Conservation (phyloP, 2,329 filamentous ascomycete species). For the Paecilomyces fulvus region DNA sequence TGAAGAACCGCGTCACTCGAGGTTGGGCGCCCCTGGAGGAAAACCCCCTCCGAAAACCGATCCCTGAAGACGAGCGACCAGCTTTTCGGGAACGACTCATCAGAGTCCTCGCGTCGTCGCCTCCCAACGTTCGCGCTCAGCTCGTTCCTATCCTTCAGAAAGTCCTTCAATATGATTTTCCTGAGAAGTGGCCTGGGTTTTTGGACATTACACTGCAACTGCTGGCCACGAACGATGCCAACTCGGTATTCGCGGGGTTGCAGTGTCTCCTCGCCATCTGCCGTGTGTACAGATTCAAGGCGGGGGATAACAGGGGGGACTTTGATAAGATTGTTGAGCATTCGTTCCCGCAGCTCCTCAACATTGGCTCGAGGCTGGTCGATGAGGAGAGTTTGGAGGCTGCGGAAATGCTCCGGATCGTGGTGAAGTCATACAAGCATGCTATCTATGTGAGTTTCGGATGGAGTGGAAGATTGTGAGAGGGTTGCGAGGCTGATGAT, state of each 20-base stretch:
- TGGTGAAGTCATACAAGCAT: conserved; percentile 96
- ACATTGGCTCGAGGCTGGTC: conserved; percentile 80
- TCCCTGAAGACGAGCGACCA: conserved; percentile 81
- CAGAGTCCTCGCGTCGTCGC: conserved; percentile 74
- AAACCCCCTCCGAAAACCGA: conserved; percentile 61
- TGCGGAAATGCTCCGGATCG: conserved; percentile 90
- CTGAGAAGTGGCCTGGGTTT: conserved; percentile 86
- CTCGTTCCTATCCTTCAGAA: conserved; percentile 91
- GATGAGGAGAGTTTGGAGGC: conserved; percentile 89
- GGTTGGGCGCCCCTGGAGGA: conserved; percentile 79
- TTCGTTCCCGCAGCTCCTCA: conserved; percentile 78
- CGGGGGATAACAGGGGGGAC: conserved; percentile 69
- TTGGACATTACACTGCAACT: conserved; percentile 87
- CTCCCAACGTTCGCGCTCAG: conserved; percentile 77
- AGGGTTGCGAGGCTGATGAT: conserved; percentile 21
- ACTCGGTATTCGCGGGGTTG: conserved; percentile 82
- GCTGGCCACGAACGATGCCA: conserved; percentile 74
- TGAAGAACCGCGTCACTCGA: conserved; percentile 94
- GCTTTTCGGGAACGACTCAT: conserved; percentile 81
- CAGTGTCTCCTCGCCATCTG: conserved; percentile 93
- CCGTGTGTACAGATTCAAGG: conserved; percentile 91
- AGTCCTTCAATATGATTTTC: conserved; percentile 93
- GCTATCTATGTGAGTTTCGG: conserved; percentile 74
- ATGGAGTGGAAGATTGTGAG: conserved; percentile 1
- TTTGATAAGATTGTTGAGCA: conserved; percentile 91